Base-by-base conservation (phyloP, 345 rosid genomes). In the Ailanthus altissimus region DNA sequence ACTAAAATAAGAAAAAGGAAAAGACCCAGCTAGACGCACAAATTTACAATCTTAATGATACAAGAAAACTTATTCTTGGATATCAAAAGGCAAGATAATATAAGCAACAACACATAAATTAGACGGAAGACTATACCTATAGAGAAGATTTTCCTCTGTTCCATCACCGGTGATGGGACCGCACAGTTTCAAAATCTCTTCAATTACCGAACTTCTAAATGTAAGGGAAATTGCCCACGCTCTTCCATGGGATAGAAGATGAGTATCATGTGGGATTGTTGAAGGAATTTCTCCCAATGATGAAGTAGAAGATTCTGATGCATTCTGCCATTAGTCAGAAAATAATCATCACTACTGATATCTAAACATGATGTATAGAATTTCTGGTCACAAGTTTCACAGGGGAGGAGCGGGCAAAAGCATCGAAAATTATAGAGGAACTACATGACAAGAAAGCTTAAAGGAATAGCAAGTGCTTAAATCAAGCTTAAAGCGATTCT, bases 141-240 rank as follows among this genome's bases (percentile, higher is more conserved):
- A 94, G 40, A 94, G 83, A 83, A 91, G 91, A 64, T 83, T 83
- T 81, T 87, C 88, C 76, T 77, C 79, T 20, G 82, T 36, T 59
- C 78, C 85, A 70, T 67, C 76, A 65, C 72, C 59, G 21, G 67
- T 73, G 60, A 74, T 38, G 42, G 87, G 82, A 64, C 86, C 83
- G 75, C 84, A 89, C 25, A 84, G 75, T 49, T 73, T 85, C 81
- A 90, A 71, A 68, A 88, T 82, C 81, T 88, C 97, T 81, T 87
- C 86, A 78, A 77, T 87, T 56, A 84, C 73, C 15, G 90, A 23
- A 77, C 74, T 81, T 83, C 80, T 84, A 59, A 78, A 54, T 11
- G 86, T 63, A 80, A 90, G 87, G 60, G 92, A 92, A 72, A 92
- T 85, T 9, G 92, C 85, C 92, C 93, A 92, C 66, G 93, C 92